phyloP scores from a whole-genome alignment of 2,329 filamentous ascomycete species.

The Didymella lethalis region DNA sequence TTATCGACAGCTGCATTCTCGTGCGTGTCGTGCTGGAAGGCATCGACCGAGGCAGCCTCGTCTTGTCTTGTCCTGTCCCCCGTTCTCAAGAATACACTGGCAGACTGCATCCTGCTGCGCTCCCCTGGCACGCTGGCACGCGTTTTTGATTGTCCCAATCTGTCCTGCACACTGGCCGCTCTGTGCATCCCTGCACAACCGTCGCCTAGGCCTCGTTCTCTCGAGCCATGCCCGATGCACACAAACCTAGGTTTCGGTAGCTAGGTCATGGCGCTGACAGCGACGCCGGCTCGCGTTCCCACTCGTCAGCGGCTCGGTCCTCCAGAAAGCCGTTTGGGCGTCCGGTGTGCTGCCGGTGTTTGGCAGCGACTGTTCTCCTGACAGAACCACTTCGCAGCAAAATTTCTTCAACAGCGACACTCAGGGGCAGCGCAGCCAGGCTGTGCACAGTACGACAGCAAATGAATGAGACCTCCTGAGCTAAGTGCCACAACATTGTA shows the following conservation, averaged over 20 bases:
- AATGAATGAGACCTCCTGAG: background rate
- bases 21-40: too few species aligned
- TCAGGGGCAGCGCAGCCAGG: background rate
- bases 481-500: too few species aligned
- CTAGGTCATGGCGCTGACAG: slow-evolving; percentile 16
- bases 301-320: slow-evolving; percentile 23
- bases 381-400: background rate
- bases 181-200: slow-evolving; percentile 18
- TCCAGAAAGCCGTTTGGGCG: slow-evolving; percentile 12
- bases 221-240: slow-evolving; percentile 15
- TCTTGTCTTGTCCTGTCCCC: too few species aligned
- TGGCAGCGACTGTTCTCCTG: slow-evolving; percentile 10
- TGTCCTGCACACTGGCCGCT: slow-evolving; percentile 14
- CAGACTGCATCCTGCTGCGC: slow-evolving; percentile 1
- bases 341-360: slow-evolving; percentile 8
- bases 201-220: slow-evolving; percentile 9
- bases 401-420: background rate
- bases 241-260: slow-evolving; percentile 16
- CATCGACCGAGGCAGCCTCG: too few species aligned
- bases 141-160: slow-evolving; percentile 13
- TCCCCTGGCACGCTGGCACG: slow-evolving; percentile 3
- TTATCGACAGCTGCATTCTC: background rate
- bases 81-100: too few species aligned
- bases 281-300: slow-evolving; percentile 19
- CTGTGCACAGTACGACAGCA: slow-evolving; percentile 1